Conservation (phyloP, 2,329 filamentous ascomycete species). For the Talaromyces sp. region DNA sequence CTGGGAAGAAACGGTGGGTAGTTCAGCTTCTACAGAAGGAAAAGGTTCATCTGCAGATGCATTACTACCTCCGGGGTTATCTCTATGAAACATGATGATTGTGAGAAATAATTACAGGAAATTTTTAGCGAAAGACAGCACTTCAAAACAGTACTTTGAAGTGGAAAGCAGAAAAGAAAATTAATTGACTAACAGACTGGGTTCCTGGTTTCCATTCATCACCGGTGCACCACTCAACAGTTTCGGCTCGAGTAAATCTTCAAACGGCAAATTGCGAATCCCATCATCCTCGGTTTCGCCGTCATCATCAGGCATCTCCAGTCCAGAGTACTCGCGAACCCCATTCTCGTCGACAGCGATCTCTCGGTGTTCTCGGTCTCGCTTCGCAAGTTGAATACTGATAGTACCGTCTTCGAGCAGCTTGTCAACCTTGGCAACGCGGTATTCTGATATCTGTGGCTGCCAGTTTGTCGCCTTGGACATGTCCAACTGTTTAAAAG, state of each 20-base stretch:
- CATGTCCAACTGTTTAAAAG: conserved; percentile 44
- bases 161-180: conserved; percentile 15
- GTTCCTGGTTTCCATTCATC: conserved; percentile 24
- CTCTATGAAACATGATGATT: conserved; percentile 6
- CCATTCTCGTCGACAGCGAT: conserved; percentile 60
- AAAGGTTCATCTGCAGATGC: conserved; percentile 5
- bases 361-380: conserved; percentile 56
- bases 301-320: conserved; percentile 64
- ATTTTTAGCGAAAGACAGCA: background rate
- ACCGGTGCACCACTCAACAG: conserved; percentile 49
- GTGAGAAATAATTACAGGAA: background rate
- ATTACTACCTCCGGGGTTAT: conserved; percentile 1
- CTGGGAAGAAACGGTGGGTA: conserved; percentile 24
- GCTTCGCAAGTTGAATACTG: conserved; percentile 60
- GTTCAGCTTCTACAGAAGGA: conserved; percentile 5
- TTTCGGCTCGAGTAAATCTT: conserved; percentile 63
- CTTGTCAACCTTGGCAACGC: conserved; percentile 61
- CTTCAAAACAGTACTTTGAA: background rate
- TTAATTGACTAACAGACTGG: conserved; percentile 36
- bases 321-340: conserved; percentile 68
- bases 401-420: conserved; percentile 52
- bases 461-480: conserved; percentile 45
- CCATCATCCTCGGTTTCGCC: conserved; percentile 54
- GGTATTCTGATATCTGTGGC: conserved; percentile 47
- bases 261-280: conserved; percentile 54